Evolutionary conservation across 805 yeast species (phyloP), one percentile per base, ranked within the genome.

Genomic region (Candida hungchunana): DNA sequence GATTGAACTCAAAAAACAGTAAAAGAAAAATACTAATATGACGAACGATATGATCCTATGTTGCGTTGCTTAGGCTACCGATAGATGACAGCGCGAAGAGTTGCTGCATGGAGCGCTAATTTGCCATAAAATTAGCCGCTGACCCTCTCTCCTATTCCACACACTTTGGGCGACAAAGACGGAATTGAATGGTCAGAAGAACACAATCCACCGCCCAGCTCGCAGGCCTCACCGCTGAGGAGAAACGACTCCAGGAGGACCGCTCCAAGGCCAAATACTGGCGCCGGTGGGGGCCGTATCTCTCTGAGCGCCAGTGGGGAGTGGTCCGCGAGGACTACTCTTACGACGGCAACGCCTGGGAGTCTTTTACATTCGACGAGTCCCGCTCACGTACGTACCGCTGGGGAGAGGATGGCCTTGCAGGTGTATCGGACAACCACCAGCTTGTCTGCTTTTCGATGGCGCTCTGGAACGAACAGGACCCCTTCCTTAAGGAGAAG

Each of bases 371-470:
- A 7, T 87, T 86, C 57, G 94, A 85, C 41, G 87, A 85, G 42
- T 82, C 94, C 2, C 69, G 77, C 41, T 75, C 88, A 16, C 67
- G 97, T 46, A 76, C 85, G 11, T 88, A 83, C 58, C 69, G 97
- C 29, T 88, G 97, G 97, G 95, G 96, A 27, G 97, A 89, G 59
- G 96, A 88, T 57, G 97, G 97, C 2, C 64, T 88, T 48, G 94
- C 90, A 9, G 97, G 97, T 32, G 81, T 85, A 15, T 75, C 84
- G 43, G 97, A 88, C 56, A 76, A 83, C 43, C 87, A 82, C 53
- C 96, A 85, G 55, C 60, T 75, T 47, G 64, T 85, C 21, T 81
- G 90, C 56, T 59, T 85, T 48, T 73, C 83, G n/a, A 67, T 88
- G 66, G 95, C 89, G 3, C 67, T 89, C 42, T 88, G 97, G 97